Conservation (phyloP, 306 rosid species). For the Gillenia trifoliata region DNA sequence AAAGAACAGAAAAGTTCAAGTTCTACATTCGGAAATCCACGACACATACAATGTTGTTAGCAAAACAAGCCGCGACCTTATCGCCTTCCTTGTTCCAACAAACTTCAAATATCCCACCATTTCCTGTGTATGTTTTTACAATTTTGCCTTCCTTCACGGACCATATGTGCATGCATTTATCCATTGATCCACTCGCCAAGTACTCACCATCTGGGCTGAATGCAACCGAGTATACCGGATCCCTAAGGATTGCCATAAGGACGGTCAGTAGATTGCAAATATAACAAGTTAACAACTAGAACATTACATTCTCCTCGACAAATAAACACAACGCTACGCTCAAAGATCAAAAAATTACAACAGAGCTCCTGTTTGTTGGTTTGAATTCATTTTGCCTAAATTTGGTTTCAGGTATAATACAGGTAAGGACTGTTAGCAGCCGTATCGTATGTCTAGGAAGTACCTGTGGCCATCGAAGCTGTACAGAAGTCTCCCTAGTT, state of each 20-base stretch:
- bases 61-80: constrained; percentile 31
- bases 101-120: constrained; percentile 35
- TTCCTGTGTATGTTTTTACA: constrained; percentile 22
- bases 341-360: neutral
- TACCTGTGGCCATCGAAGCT: constrained; percentile 64
- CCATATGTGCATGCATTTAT: constrained; percentile 36
- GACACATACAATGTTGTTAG: constrained; percentile 27
- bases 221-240: constrained; percentile 41
- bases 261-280: neutral
- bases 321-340: neutral
- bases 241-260: constrained; percentile 34
- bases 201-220: constrained; percentile 32
- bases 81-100: constrained; percentile 34
- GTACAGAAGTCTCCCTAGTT: constrained; percentile 45
- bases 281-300: neutral
- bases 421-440: no score
- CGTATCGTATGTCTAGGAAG: neutral
- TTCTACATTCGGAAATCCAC: constrained; percentile 56
- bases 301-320: neutral
- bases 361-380: neutral
- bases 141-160: constrained; percentile 28
- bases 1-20: neutral
- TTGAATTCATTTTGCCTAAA: neutral
- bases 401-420: no score
- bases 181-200: constrained; percentile 36